phyloP scores from a whole-genome alignment of 352 stramenopile species.

The Pythium folliculosum region DNA sequence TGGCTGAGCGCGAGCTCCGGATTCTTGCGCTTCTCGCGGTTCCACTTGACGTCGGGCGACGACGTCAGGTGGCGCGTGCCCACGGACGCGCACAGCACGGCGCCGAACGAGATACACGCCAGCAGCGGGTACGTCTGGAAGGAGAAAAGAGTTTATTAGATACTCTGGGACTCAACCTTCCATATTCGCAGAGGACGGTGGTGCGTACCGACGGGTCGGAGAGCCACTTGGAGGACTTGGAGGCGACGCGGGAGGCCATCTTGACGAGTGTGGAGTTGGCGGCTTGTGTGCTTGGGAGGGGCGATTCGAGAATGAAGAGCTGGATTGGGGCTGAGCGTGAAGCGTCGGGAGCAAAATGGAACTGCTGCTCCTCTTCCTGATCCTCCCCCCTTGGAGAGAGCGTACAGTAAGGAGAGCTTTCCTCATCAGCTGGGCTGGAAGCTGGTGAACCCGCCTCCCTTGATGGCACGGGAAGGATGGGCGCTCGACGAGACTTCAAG shows the following conservation, averaged over 20 bases:
- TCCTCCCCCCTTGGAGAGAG: neutral
- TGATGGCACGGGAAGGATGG: constrained; percentile 13
- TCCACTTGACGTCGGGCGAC: constrained; percentile 62
- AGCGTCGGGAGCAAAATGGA: constrained; percentile 7
- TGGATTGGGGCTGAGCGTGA: neutral
- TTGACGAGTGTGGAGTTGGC: neutral
- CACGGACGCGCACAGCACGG: constrained; percentile 41
- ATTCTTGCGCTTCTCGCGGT: constrained; percentile 61
- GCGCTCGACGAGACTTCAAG: constrained; percentile 21
- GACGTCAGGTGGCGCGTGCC: constrained; percentile 53
- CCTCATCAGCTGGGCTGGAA: constrained; percentile 27
- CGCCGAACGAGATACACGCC: constrained; percentile 37
- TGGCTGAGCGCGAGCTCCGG: constrained; percentile 47
- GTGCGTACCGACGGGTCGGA: constrained; percentile 25
- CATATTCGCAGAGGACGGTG: neutral
- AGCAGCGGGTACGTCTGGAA: constrained; percentile 56
- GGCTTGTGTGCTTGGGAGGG: constrained; percentile 5
- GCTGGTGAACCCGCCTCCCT: neutral
- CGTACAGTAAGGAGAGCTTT: constrained; percentile 26
- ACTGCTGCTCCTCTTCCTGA: constrained; percentile 6
- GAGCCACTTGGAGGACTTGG: constrained; percentile 32
- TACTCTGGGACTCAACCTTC: neutral
- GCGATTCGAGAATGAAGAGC: constrained; percentile 35
- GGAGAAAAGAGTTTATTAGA: neutral
- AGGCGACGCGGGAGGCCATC: constrained; percentile 20